phyloP scores from a whole-genome alignment of 2,329 filamentous ascomycete genomes.

The Didymella exigua region DNA sequence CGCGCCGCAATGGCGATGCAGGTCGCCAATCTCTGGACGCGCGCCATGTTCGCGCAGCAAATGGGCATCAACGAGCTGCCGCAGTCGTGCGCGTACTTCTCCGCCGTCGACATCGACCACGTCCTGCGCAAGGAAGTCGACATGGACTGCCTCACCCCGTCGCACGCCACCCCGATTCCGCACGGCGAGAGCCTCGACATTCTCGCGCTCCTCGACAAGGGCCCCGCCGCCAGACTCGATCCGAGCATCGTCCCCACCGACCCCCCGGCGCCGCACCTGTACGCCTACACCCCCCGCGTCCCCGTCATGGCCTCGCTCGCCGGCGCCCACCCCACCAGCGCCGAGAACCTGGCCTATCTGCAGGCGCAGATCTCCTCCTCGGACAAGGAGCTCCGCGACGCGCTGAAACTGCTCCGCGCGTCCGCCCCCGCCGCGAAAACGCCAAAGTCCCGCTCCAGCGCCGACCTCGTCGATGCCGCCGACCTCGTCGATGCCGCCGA shows the following conservation, averaged over 20 bases:
- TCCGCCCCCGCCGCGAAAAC: background rate
- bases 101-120: constrained; percentile 90
- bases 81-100: constrained; percentile 94
- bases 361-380: constrained; percentile 80
- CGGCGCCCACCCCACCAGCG: constrained; percentile 42
- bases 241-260: constrained; percentile 62
- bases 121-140: constrained; percentile 98
- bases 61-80: constrained; percentile 95
- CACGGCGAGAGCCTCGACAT: constrained; percentile 91
- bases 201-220: constrained; percentile 73
- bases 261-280: constrained; percentile 65
- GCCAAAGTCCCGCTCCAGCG: constrained; percentile 6
- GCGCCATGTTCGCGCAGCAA: constrained; percentile 96
- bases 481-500: too few species aligned
- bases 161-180: constrained; percentile 76
- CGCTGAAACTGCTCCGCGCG: constrained; percentile 63
- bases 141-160: constrained; percentile 95
- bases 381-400: constrained; percentile 74
- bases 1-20: constrained; percentile 90
- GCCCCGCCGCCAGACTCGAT: constrained; percentile 71
- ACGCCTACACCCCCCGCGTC: constrained; percentile 71
- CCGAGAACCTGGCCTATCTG: constrained; percentile 65
- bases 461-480: constrained; percentile 17
- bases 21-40: constrained; percentile 92
- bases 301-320: constrained; percentile 80